phyloP scores from a whole-genome alignment of 257 asterid species.

The Echium plantagineum region DNA sequence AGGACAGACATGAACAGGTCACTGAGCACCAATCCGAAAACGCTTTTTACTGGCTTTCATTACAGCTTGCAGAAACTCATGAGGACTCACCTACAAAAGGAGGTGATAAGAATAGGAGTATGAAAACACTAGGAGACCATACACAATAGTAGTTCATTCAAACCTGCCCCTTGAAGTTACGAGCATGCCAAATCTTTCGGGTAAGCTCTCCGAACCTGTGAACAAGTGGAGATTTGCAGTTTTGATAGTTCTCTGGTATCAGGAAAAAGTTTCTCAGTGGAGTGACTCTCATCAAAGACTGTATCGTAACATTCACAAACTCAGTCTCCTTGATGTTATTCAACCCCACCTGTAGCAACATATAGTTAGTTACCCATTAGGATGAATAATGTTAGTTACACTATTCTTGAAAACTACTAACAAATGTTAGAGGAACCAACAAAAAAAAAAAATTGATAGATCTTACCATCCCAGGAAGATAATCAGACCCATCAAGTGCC shows the following conservation, averaged over 20 bases:
- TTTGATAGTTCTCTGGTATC: constrained; percentile 74
- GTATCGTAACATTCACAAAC: constrained; percentile 90
- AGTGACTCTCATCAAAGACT: constrained; percentile 94
- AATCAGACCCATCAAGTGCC: constrained; percentile 98
- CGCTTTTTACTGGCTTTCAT: constrained; percentile 88
- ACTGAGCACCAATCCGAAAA: constrained; percentile 74
- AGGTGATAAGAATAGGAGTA: constrained; percentile 7
- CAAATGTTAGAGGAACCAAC: background rate
- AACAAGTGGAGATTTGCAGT: constrained; percentile 83
- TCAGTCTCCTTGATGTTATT: constrained; percentile 96
- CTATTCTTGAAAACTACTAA: background rate
- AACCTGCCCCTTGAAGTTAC: constrained; percentile 98
- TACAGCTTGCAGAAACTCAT: constrained; percentile 92
- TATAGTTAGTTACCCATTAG: background rate
- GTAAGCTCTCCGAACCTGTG: constrained; percentile 96
- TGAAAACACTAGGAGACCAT: background rate
- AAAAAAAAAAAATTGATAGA: constrained; percentile 2
- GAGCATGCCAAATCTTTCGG: constrained; percentile 90
- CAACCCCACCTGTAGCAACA: constrained; percentile 66
- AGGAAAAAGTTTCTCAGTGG: constrained; percentile 97
- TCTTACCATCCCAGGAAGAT: constrained; percentile 96
- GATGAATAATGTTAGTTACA: background rate
- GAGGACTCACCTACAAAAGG: constrained; percentile 88
- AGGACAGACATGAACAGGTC: constrained; percentile 99
- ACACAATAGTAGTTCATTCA: background rate